These are phyloP conservation scores for Mucor sp. DNA, from an alignment of 371 early-diverging fungal species.

Conservation along the genomic window DNA sequence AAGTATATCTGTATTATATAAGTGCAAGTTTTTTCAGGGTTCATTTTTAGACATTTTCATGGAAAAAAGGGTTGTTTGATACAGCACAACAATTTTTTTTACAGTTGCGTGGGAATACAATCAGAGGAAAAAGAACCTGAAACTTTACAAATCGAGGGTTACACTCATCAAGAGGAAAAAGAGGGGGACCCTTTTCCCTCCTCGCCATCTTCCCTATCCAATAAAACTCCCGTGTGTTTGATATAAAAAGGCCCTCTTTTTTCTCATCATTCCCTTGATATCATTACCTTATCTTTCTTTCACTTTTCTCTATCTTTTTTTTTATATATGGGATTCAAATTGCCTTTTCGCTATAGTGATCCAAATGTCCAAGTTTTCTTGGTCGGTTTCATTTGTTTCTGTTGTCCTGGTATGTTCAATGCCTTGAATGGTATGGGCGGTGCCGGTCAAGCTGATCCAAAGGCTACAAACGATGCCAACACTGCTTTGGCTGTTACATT, in stretches of 20 bases:
- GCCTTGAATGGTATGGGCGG: constrained; percentile 71
- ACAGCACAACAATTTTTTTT: neutral
- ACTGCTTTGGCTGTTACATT: constrained; percentile 69
- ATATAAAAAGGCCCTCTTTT: constrained; percentile 6
- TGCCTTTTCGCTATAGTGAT: constrained; percentile 51
- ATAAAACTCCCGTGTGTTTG: neutral
- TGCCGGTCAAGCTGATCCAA: constrained; percentile 61
- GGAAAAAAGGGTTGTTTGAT: neutral
- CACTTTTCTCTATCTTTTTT: neutral
- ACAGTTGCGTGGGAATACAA: constrained; percentile 12
- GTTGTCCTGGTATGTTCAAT: constrained; percentile 88
- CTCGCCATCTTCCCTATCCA: neutral
- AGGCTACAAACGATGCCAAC: constrained; percentile 66
- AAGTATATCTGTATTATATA: neutral
- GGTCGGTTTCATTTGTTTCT: constrained; percentile 75
- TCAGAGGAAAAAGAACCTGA: constrained; percentile 3
- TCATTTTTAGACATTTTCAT: neutral
- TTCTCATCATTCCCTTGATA: neutral
- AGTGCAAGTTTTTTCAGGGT: neutral
- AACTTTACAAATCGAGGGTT: constrained; percentile 11
- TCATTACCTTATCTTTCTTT: constrained; percentile 1
- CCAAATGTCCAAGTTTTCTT: constrained; percentile 69
- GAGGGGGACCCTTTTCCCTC: constrained; percentile 9
- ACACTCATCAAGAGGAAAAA: neutral
- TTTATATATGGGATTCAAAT: constrained; percentile 30